Base-by-base conservation (phyloP, 2,329 filamentous ascomycete species). In the Fusarium sp. region DNA sequence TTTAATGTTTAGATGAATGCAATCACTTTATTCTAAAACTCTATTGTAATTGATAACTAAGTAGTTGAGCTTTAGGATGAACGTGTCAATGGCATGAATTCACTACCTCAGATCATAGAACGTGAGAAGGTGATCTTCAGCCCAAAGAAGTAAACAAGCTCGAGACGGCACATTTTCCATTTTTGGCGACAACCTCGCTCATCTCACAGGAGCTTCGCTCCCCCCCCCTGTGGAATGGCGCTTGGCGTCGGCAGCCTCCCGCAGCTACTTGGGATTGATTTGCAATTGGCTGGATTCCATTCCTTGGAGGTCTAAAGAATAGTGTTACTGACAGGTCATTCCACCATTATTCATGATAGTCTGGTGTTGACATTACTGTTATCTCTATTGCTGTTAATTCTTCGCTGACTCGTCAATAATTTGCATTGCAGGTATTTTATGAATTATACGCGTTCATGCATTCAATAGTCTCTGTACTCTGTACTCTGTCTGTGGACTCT, bases 161-260 rank as follows among this genome's bases (percentile, higher is more conserved):
- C 33, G 18, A 56, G 39, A 34, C 34, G 39, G 34, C 49, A n/a
- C 34, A 36, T 18, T 63, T 52, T 58, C 45, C 49, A 42, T 54
- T 60, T 40, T 36, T 66, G 54, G 54, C 10, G 18, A 45, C 33
- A 36, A 61, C 40, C 33, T 51, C 11, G 18, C 33, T 36, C 43
- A 34, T 17, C 7, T 34, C n/a, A 9, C 20, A 20, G 42, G n/a
- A 53, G 34, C 10, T 34, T 39, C 34, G 45, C 40, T 22, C 22
- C 22, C 22, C 22, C 22, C 42, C 58, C 43, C 38, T 44, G 38
- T 58, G 38, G 52, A 56, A 67, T 69, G 56, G 56, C 33, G 42
- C 65, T 72, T 68, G 66, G 58, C 46, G 42, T 57, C 39, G 50
- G 59, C 55, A 71, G 63, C 58, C 68, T 71, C 68, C 68, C 59